Base-by-base conservation (phyloP, 2,329 filamentous ascomycete genomes). In the Paecilomyces sp. region DNA sequence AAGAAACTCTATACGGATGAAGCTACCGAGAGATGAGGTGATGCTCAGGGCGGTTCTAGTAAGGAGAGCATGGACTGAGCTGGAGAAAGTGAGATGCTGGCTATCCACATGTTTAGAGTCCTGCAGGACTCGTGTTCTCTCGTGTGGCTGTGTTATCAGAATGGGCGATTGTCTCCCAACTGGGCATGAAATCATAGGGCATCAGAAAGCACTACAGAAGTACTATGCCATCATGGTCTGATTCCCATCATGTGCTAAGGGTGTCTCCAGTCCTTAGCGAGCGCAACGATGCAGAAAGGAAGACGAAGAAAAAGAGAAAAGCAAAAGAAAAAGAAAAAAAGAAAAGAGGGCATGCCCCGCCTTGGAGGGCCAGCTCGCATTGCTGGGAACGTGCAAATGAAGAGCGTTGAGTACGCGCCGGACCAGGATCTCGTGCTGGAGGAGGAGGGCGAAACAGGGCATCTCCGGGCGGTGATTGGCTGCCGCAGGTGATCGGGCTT, bases 401-500 rank as follows among this genome's bases (percentile, higher is more conserved):
- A n/a, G 41, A 47, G n/a, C 18, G n/a, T 47, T 22, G 15, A 52
- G 11, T 59, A 59, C 58, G 58, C 54, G 58, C 58, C 54, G 33
- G 13, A 55, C 18, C 18, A 34, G 57, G n/a, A 15, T 50, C 34
- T 34, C 18, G 9, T 41, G 51, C 51, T 55, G 41, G 41, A 18
- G n/a, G 13, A 18, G 15, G 9, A 41, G 13, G 13, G 36, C 7
- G 36, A n/a, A 66, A 58, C 3, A 41, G 36, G 41, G 6, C 41
- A 15, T n/a, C 7, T 15, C 7, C 36, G n/a, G 13, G n/a, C 36
- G 13, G 13, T 41, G 41, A 47, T 47, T 47, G 41, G 41, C 41
- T 2, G 15, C 8, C 7, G 13, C 18, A 8, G 18, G 41, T 47
- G 41, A 47, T 47, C 15, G 41, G 41, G 60, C 58, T 58, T 68